phyloP scores from a whole-genome alignment of 768 basidiomycete genomes.

The Steccherinum ochraceum region DNA sequence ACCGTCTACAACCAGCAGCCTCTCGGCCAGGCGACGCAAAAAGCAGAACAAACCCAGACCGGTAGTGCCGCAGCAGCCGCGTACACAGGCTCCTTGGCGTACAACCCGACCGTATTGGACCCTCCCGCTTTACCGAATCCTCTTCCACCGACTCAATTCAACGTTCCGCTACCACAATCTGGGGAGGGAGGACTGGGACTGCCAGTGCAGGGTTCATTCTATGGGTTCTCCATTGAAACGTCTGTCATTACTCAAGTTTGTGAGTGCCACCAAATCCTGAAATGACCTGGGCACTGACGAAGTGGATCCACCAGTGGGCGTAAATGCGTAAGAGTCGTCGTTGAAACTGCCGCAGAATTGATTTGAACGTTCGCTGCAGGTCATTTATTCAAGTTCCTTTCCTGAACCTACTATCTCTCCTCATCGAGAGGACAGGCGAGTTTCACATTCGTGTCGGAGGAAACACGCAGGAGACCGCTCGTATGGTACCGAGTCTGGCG shows the following conservation, averaged over 20 bases:
- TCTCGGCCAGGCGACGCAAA: slow-evolving; percentile 2
- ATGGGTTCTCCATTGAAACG: slow-evolving; percentile 74
- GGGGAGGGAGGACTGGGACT: slow-evolving; percentile 30
- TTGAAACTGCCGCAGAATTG: no score
- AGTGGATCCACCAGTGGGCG: slow-evolving; percentile 35
- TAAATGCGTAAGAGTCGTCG: slow-evolving; percentile 35
- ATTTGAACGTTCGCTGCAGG: slow-evolving; percentile 28
- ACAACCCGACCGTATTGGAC: slow-evolving; percentile 23
- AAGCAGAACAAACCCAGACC: slow-evolving; percentile 17
- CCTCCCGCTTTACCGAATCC: slow-evolving; percentile 22
- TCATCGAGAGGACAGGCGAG: slow-evolving; percentile 56
- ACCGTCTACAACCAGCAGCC: slow-evolving; percentile 24
- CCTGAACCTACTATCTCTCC: slow-evolving; percentile 73
- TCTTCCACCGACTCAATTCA: slow-evolving; percentile 14
- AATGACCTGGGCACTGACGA: slow-evolving; percentile 2
- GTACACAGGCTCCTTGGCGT: slow-evolving; percentile 27
- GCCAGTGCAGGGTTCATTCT: slow-evolving; percentile 46
- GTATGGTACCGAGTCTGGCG: slow-evolving; percentile 41
- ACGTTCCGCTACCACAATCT: slow-evolving; percentile 14
- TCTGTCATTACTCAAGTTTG: slow-evolving; percentile 62
- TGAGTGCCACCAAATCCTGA: slow-evolving; percentile 36
- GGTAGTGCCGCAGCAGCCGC: slow-evolving; percentile 15
- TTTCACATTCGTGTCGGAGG: slow-evolving; percentile 71
- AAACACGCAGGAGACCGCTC: slow-evolving; percentile 69
- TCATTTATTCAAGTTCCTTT: slow-evolving; percentile 54